Base-by-base conservation (phyloP, 352 stramenopile species). In the Discostella stelligera region DNA sequence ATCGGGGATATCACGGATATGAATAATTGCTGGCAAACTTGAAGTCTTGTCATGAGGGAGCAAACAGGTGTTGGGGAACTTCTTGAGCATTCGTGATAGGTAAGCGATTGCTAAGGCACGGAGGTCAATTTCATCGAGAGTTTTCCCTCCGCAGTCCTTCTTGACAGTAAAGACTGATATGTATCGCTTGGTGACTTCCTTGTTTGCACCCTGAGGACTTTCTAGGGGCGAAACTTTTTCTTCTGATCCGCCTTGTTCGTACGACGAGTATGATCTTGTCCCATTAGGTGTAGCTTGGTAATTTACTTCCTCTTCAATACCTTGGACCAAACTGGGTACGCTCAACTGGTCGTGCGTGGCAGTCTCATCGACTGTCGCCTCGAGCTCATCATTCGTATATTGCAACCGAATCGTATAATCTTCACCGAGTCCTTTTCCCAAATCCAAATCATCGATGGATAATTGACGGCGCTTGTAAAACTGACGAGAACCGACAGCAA, bases 161-260 rank as follows among this genome's bases (percentile, higher is more conserved):
- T 82, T 82, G 14, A 82, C 74, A 16, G 74, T 82, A 25, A 82
- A 82, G 18, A 82, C 66, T 6, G 74, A 82, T 37, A 82, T 58
- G 56, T 82, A 82, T 16, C 74, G 53, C 10, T 60, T 27, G 3
- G 52, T 37, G 4, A 32, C 23, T 20, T 60, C n/a, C 1, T 60
- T 32, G 18, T 30, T 58, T 8, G 64, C 32, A 18, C 30, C 41
- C 20, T 21, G 16, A 16, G 66, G 54, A 9, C 32, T 67, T 50
- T 81, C 73, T 23, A 81, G 58, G 7, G 73, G 73, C 21, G 66
- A 77, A 21, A 60, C 37, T 60, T 41, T 60, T 37, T 21, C 21
- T 60, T 32, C 11, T 23, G 21, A n/a, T 18, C 52, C 37, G 21
- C 52, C 52, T 4, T 60, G n/a, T 1, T 60, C 52, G 18, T 60